A percentile compares a stretch with the other conserved stretches of the same genome.
These are phyloP conservation scores for Curvularia hawaiiensis DNA, from an alignment of 2,329 filamentous ascomycete species.

Conservation along the genomic window DNA sequence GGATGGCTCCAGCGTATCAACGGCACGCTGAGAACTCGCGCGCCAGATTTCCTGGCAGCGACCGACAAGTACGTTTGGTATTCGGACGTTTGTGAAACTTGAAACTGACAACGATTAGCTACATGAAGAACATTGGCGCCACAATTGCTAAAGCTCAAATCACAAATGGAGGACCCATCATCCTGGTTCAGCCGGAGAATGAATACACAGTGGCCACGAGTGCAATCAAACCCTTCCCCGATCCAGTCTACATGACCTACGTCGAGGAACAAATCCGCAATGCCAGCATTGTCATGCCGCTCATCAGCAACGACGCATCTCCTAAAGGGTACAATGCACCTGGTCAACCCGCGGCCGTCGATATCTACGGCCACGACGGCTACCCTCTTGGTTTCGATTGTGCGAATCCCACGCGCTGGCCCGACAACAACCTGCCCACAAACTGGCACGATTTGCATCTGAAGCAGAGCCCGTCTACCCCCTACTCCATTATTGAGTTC, in stretches of 20 bases:
- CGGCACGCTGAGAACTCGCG: slow-evolving; percentile 66
- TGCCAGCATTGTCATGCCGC: slow-evolving; percentile 73
- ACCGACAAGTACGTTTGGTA: slow-evolving; percentile 64
- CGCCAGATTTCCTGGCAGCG: slow-evolving; percentile 65
- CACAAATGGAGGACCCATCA: slow-evolving; percentile 80
- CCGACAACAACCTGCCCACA: slow-evolving; percentile 60
- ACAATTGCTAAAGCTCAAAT: slow-evolving; percentile 78
- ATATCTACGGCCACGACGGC: slow-evolving; percentile 70
- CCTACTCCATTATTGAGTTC: slow-evolving; percentile 70
- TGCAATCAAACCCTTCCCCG: slow-evolving; percentile 62
- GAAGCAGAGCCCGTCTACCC: slow-evolving; percentile 67
- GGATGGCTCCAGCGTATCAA: slow-evolving; percentile 77
- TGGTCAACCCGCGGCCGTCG: slow-evolving; percentile 61
- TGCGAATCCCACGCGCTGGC: slow-evolving; percentile 67
- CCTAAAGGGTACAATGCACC: slow-evolving; percentile 67
- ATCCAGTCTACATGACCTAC: slow-evolving; percentile 71
- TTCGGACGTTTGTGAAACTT: background rate
- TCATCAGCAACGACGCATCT: slow-evolving; percentile 76
- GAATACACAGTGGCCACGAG: slow-evolving; percentile 67
- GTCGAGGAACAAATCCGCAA: slow-evolving; percentile 71
- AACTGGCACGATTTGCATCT: slow-evolving; percentile 61
- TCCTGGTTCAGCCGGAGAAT: slow-evolving; percentile 81
- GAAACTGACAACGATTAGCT: slow-evolving; percentile 49
- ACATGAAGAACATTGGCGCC: slow-evolving; percentile 64
- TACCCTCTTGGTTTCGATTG: slow-evolving; percentile 67